Base-by-base conservation (phyloP, 2,329 filamentous ascomycete genomes). In the Diaporthe humulicola region DNA sequence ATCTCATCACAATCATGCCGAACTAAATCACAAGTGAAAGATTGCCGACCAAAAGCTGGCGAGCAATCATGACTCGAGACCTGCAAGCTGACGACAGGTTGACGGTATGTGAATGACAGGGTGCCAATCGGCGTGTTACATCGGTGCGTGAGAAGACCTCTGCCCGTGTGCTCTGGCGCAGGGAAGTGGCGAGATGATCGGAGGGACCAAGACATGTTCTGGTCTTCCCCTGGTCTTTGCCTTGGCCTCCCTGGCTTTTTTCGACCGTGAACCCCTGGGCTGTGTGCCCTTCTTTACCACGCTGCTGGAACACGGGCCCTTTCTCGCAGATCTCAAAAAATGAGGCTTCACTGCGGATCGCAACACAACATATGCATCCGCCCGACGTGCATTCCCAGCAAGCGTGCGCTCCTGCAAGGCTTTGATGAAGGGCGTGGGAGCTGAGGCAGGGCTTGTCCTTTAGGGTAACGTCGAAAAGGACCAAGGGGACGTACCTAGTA, bases 1-100 rank as follows among this genome's bases (percentile, higher is more conserved):
- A 22, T 14, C 15, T 40, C 64, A 52, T 52, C 64, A 52, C 64
- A 67, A 36, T 50, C 64, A 64, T 67, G 64, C 61, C 42, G 61
- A 52, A n/a, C 42, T 36, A 67, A 19, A 52, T 52, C 30, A 52
- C 45, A 38, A 67, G 30, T 52, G 30, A 25, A 28, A 5, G 22
- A 40, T 2, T 54, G 15, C 22, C 14, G 33, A 40, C 45, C 45
- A 69, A 22, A 38, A 38, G 45, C 48, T 54, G 48, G 15, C 25
- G 5, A 67, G 64, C 4, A 14, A 25, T 19, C 64, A 67, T 67
- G 64, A 67, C 64, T 67, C 48, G 64, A 17, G n/a, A 28, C 22
- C 48, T 54, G 64, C 64, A 69, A 40, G 64, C 33, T 69, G 64
- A 69, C 64, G 64, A 67, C 64, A 69, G 54, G 30, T 54, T 54